Evolutionary conservation across 2,329 filamentous ascomycete genomes (phyloP).

Genomic region (Didymella sp.): DNA sequence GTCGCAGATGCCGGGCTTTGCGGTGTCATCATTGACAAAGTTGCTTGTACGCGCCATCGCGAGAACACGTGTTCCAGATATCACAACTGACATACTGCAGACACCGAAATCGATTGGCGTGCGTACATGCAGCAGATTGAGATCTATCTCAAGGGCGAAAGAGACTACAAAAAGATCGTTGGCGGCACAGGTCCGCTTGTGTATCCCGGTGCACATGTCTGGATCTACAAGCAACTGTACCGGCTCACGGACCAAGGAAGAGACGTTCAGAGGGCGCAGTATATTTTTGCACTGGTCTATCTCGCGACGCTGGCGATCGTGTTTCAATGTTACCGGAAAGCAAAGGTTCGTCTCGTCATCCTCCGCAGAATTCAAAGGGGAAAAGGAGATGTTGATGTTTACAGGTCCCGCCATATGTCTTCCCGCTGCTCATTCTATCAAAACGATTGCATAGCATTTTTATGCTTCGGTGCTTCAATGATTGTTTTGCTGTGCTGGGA

Average conservation of each 20-base stretch:
- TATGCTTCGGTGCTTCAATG: slow-evolving; percentile 91
- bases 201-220: slow-evolving; percentile 93
- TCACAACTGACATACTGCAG: slow-evolving; percentile 54
- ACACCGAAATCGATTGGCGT: slow-evolving; percentile 97
- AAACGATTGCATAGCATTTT: slow-evolving; percentile 96
- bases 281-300: slow-evolving; percentile 82
- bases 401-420: slow-evolving; percentile 83
- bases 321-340: slow-evolving; percentile 79
- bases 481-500: slow-evolving; percentile 84
- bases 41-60: slow-evolving; percentile 71
- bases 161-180: slow-evolving; percentile 84
- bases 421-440: slow-evolving; percentile 83
- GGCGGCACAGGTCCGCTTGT: slow-evolving; percentile 92
- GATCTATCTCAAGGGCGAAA: slow-evolving; percentile 81
- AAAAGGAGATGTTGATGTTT: not conserved
- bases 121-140: slow-evolving; percentile 95
- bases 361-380: not conserved
- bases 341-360: slow-evolving; percentile 61
- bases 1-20: slow-evolving; percentile 75
- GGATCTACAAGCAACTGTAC: slow-evolving; percentile 84
- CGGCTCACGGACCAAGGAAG: slow-evolving; percentile 75
- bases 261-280: slow-evolving; percentile 81
- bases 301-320: slow-evolving; percentile 76
- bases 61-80: slow-evolving; percentile 32
- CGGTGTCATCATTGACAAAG: slow-evolving; percentile 75